Percentiles rank a stretch among this genome's conserved stretches.
These are phyloP conservation scores for Neofusicoccum ribis DNA, from an alignment of 2,329 filamentous ascomycete species.

Conservation along the genomic window DNA sequence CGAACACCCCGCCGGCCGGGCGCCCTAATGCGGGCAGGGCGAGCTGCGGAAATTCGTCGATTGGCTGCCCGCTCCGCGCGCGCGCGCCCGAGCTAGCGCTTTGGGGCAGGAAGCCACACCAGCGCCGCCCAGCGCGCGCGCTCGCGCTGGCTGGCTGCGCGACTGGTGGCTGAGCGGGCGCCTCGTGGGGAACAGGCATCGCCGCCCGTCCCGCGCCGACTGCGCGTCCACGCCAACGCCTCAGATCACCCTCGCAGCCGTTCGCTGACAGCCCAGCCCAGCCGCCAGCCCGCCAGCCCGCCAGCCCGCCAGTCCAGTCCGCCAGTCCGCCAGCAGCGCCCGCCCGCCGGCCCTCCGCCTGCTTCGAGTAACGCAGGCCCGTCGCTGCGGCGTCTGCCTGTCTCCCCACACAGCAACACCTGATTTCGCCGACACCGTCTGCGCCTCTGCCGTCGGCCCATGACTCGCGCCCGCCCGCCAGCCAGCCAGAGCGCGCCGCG, in stretches of 20 bases:
- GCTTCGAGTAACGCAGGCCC: background rate
- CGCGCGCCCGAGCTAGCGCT: background rate
- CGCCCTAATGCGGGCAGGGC: background rate
- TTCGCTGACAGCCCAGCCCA: too few relatives aligned
- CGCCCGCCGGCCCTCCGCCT: background rate
- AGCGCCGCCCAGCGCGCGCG: background rate
- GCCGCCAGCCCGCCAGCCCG: too few relatives aligned
- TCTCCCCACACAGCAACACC: background rate
- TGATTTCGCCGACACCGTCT: background rate
- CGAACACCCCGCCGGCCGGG: background rate
- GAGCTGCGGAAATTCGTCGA: background rate
- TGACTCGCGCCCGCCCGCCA: background rate
- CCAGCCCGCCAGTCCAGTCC: too few relatives aligned
- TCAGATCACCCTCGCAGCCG: background rate
- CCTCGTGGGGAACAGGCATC: conserved; percentile 14
- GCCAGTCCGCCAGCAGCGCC: too few relatives aligned
- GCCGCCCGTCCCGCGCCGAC: background rate
- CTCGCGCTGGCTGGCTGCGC: too few relatives aligned
- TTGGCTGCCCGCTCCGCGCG: background rate
- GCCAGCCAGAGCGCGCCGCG: too few relatives aligned
- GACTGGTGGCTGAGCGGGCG: background rate
- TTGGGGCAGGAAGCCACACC: background rate
- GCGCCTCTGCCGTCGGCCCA: conserved; percentile 1
- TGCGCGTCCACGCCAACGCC: background rate
- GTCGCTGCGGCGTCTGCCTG: background rate